Evolutionary conservation across 352 stramenopile genomes (phyloP).

Genomic region (Globisporangium recalcitrans): DNA sequence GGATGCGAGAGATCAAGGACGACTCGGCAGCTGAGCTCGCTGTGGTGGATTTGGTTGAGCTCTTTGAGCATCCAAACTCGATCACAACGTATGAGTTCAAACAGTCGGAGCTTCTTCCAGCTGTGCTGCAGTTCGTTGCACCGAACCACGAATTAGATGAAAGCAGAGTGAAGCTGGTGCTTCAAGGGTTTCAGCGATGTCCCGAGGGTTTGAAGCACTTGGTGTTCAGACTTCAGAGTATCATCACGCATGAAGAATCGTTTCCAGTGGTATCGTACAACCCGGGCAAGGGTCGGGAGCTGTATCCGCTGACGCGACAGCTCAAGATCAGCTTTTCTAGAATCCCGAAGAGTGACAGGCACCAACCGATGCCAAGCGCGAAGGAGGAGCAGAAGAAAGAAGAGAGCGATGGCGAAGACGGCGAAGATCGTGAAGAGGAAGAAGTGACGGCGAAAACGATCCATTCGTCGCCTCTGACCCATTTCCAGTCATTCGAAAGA

Average conservation of each 20-base stretch:
- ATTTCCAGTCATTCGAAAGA: constrained; percentile 86
- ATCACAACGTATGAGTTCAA: constrained; percentile 86
- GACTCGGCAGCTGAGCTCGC: constrained; percentile 26
- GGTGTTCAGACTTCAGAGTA: constrained; percentile 55
- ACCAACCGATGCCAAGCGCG: background rate
- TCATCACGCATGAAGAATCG: constrained; percentile 71
- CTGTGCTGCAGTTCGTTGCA: constrained; percentile 51
- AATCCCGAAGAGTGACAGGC: background rate
- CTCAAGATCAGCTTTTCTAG: constrained; percentile 45
- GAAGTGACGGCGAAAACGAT: constrained; percentile 34
- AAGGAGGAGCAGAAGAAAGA: background rate
- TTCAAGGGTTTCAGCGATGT: constrained; percentile 41
- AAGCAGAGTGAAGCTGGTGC: constrained; percentile 27
- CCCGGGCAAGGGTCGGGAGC: constrained; percentile 58
- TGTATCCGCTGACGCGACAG: constrained; percentile 72
- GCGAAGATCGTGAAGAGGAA: constrained; percentile 3
- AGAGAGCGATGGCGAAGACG: background rate
- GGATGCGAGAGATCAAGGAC: constrained; percentile 41
- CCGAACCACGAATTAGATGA: constrained; percentile 31
- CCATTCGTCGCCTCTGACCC: constrained; percentile 65
- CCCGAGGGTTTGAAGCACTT: constrained; percentile 51
- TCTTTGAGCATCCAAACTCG: constrained; percentile 69
- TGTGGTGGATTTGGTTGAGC: constrained; percentile 64
- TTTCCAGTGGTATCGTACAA: constrained; percentile 61
- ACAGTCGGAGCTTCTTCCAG: constrained; percentile 65